Percentiles rank a stretch among this genome's conserved stretches.
Evolutionary conservation across 768 basidiomycete genomes (phyloP).

Genomic region (Lyophyllum decastes): DNA sequence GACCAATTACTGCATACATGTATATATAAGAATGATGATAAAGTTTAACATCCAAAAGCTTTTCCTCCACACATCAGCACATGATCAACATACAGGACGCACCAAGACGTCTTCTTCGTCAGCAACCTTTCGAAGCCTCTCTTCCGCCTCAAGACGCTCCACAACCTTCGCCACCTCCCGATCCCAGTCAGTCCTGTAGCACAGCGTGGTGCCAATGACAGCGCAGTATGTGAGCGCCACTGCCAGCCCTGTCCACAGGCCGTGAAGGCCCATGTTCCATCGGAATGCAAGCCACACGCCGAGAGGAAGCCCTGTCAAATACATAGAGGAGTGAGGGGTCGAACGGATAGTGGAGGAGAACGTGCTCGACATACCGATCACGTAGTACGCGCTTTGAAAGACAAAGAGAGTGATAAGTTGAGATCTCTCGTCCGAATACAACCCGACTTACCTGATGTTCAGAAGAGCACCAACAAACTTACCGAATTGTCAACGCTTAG

Average conservation of each 20-base stretch:
- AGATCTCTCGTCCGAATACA: background rate
- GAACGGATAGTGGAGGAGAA: background rate
- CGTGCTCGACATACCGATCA: background rate
- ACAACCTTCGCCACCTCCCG: slow-evolving; percentile 9
- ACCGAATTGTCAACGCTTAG: slow-evolving; percentile 1
- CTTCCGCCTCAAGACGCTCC: slow-evolving; percentile 6
- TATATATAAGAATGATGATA: no score
- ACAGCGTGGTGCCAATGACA: background rate
- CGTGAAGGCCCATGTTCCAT: slow-evolving; percentile 1
- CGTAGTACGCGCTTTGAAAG: background rate
- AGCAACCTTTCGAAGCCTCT: background rate
- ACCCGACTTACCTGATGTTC: slow-evolving; percentile 58
- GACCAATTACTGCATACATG: no score
- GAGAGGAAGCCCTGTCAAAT: slow-evolving; percentile 1
- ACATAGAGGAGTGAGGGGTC: background rate
- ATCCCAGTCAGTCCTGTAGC: slow-evolving; percentile 9
- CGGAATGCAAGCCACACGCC: slow-evolving; percentile 7
- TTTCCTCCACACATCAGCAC: background rate
- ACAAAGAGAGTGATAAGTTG: background rate
- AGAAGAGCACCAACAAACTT: slow-evolving; percentile 73
- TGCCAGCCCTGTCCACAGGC: slow-evolving; percentile 11
- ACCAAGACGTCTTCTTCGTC: background rate
- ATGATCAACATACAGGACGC: background rate
- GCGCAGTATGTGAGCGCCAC: slow-evolving; percentile 1
- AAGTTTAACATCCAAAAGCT: background rate